These are phyloP conservation scores for Mycena maculata DNA, from an alignment of 768 basidiomycete genomes.

Conservation along the genomic window DNA sequence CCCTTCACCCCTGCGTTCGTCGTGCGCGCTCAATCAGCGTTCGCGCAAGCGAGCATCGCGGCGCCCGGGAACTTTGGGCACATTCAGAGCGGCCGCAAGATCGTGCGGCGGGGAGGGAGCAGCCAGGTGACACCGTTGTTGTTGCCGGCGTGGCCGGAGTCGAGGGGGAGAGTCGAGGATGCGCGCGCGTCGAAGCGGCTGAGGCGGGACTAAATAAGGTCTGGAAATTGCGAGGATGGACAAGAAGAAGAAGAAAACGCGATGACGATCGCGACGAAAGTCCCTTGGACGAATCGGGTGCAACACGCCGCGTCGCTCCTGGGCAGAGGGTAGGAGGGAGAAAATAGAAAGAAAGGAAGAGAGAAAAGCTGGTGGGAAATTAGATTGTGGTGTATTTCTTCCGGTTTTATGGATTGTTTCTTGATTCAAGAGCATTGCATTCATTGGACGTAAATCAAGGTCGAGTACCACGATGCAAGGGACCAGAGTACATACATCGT, in stretches of 20 bases:
- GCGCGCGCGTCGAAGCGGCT: background rate
- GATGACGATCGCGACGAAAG: background rate
- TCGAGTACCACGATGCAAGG: no score
- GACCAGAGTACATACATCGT: no score
- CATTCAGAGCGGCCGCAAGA: background rate
- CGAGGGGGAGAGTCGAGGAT: background rate
- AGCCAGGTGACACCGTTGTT: background rate
- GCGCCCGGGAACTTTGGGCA: background rate
- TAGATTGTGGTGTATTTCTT: no score
- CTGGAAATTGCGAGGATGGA: background rate
- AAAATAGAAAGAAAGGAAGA: no score
- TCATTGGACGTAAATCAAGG: no score
- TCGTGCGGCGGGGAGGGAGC: background rate
- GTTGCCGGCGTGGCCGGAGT: background rate
- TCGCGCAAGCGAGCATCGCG: conserved; percentile 1
- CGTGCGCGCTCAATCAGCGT: background rate
- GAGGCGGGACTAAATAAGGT: background rate
- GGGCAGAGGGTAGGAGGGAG: no score
- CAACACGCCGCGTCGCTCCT: background rate
- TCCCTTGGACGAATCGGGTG: no score
- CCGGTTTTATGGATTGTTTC: no score
- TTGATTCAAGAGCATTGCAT: no score
- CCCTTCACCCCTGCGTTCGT: background rate
- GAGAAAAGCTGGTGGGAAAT: no score
- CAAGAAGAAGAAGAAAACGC: background rate